Evolutionary conservation across 2,329 filamentous ascomycete species (phyloP).

Genomic region (Calonectria crousiana): DNA sequence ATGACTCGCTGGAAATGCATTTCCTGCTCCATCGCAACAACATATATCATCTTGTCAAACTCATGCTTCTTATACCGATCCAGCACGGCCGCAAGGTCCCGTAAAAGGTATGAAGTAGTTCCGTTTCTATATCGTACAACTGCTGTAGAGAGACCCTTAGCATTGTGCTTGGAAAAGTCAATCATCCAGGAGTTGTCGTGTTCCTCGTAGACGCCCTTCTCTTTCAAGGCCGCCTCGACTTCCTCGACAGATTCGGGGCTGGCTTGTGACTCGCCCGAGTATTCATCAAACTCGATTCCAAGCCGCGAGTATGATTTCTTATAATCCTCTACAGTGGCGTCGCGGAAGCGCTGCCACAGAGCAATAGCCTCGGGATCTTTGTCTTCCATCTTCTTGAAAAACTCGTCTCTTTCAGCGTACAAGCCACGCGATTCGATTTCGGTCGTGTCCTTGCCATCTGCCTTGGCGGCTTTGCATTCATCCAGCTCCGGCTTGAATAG

Average conservation of each 20-base stretch:
- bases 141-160: constrained; percentile 76
- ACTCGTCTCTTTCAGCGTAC: constrained; percentile 63
- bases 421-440: constrained; percentile 54
- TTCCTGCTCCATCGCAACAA: constrained; percentile 79
- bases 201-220: constrained; percentile 71
- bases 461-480: constrained; percentile 60
- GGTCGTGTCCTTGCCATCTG: constrained; percentile 52
- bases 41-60: constrained; percentile 85
- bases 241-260: constrained; percentile 64
- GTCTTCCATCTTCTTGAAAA: constrained; percentile 71
- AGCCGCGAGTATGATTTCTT: constrained; percentile 66
- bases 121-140: constrained; percentile 70
- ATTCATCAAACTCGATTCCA: constrained; percentile 69
- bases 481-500: constrained; percentile 73
- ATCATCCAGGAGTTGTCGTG: constrained; percentile 76
- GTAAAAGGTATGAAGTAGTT: constrained; percentile 67
- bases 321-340: constrained; percentile 66
- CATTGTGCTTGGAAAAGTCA: constrained; percentile 78
- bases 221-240: constrained; percentile 69
- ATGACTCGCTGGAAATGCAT: constrained; percentile 80
- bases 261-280: constrained; percentile 75
- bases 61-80: constrained; percentile 69
- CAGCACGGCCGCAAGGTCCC: constrained; percentile 78
- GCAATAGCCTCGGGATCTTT: constrained; percentile 65
- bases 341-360: constrained; percentile 67